phyloP scores from a whole-genome alignment of 2,329 filamentous ascomycete genomes.

The Zymoseptoria passerinii region DNA sequence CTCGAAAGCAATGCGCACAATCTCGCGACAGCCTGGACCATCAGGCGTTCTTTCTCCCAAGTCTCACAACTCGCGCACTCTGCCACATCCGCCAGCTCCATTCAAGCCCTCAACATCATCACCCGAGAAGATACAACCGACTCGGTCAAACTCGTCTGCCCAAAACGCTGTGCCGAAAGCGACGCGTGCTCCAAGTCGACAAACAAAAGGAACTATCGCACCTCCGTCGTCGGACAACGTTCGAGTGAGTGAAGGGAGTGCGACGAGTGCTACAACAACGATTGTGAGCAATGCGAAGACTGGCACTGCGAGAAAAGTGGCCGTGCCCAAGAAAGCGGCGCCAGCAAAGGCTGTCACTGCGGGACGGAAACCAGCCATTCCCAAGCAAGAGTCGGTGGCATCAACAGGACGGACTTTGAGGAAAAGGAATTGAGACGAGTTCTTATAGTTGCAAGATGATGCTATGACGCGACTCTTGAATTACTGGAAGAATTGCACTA shows the following conservation, averaged over 20 bases:
- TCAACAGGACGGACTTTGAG: constrained; percentile 24
- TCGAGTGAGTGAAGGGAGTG: constrained; percentile 50
- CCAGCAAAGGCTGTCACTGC: constrained; percentile 35
- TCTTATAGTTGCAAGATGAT: not conserved
- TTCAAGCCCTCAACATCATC: constrained; percentile 29
- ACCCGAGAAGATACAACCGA: constrained; percentile 46
- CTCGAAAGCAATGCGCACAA: constrained; percentile 26
- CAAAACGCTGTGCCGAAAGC: constrained; percentile 37
- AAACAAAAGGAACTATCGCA: constrained; percentile 40
- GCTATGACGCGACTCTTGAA: not conserved
- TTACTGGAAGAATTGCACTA: not conserved
- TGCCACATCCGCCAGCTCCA: constrained; percentile 46
- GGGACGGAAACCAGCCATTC: constrained; percentile 33
- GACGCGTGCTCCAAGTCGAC: constrained; percentile 54
- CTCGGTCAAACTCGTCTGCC: constrained; percentile 6
- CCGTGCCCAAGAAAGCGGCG: constrained; percentile 17
- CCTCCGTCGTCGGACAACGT: constrained; percentile 9
- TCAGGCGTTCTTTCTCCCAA: constrained; percentile 68
- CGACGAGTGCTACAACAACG: constrained; percentile 53
- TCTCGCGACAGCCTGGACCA: constrained; percentile 26
- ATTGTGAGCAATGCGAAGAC: constrained; percentile 48
- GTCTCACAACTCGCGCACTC: constrained; percentile 68
- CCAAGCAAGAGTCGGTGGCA: constrained; percentile 20
- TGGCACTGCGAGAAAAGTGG: constrained; percentile 20
- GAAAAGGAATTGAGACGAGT: constrained; percentile 21